These are phyloP conservation scores for Olyra latifolia DNA, from an alignment of 176 grass and related monocot species.

Conservation along the genomic window DNA sequence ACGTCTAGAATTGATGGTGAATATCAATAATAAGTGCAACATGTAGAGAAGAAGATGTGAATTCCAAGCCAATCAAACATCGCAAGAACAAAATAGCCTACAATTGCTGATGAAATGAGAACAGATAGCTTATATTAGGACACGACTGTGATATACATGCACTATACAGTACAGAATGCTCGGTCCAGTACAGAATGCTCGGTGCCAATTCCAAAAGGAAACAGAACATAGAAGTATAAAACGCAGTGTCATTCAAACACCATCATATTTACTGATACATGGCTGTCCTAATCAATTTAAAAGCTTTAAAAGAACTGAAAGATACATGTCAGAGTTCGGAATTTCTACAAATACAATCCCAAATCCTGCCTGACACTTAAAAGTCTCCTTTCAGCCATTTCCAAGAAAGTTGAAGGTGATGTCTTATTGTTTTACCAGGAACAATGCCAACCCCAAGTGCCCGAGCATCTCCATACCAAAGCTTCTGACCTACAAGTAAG, in stretches of 20 bases:
- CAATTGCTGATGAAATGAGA: not conserved
- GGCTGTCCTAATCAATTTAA: not conserved
- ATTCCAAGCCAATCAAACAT: not conserved
- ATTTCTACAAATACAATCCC: not conserved
- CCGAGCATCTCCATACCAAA: conserved; percentile 76
- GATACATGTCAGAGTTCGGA: not conserved
- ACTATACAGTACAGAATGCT: not conserved
- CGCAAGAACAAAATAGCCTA: not conserved
- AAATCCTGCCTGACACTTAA: not conserved
- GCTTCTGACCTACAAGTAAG: conserved; percentile 52
- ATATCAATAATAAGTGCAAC: not conserved
- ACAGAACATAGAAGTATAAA: not conserved
- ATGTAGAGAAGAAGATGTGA: not conserved
- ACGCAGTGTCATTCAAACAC: not conserved
- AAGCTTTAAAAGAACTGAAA: not conserved
- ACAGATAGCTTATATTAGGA: not conserved
- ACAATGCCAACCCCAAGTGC: conserved; percentile 93
- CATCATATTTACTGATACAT: not conserved
- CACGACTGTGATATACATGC: not conserved
- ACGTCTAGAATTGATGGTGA: too few species aligned
- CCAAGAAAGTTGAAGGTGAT: conserved; percentile 1
- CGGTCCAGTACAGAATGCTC: too few species aligned
- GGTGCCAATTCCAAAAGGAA: not conserved
- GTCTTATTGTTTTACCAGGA: conserved; percentile 80
- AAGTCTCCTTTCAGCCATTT: not conserved